phyloP scores from a whole-genome alignment of 1,139 yeast species.

The Yamadazyma sp. region DNA sequence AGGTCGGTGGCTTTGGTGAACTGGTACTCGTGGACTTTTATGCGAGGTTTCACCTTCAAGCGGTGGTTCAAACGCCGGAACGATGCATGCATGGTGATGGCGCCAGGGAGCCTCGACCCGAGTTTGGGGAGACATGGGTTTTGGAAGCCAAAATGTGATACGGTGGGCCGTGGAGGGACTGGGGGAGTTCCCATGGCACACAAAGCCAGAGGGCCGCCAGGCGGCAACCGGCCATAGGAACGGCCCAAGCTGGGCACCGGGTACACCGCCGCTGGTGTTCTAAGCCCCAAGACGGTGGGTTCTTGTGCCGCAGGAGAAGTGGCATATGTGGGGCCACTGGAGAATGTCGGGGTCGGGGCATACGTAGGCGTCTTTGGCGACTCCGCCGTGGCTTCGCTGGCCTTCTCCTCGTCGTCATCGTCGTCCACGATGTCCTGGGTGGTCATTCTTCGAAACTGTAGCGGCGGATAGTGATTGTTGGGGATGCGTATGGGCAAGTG shows the following conservation, averaged over 20 bases:
- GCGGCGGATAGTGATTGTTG: conserved; percentile 21
- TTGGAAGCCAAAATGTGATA: no score
- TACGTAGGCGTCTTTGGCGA: not conserved
- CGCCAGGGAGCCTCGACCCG: conserved; percentile 1
- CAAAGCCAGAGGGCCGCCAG: no score
- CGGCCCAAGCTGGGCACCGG: no score
- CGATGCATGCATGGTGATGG: not conserved
- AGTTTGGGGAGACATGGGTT: no score
- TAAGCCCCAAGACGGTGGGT: no score
- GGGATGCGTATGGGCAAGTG: conserved; percentile 26
- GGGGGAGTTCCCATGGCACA: no score
- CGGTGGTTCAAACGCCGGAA: conserved; percentile 6
- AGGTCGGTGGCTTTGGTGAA: conserved; percentile 12
- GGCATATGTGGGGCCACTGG: no score
- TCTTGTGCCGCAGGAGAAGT: no score
- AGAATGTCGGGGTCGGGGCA: not conserved
- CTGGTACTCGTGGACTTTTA: conserved; percentile 14
- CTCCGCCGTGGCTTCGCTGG: conserved; percentile 1
- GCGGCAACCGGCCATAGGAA: no score
- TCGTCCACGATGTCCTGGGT: conserved; percentile 7
- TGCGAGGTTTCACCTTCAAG: conserved; percentile 5
- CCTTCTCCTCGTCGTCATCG: conserved; percentile 4
- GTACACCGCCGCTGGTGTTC: no score
- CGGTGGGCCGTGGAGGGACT: no score
- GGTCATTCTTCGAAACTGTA: conserved; percentile 21